Conservation (phyloP, 2,329 filamentous ascomycete genomes). For the Ascochyta fabae region DNA sequence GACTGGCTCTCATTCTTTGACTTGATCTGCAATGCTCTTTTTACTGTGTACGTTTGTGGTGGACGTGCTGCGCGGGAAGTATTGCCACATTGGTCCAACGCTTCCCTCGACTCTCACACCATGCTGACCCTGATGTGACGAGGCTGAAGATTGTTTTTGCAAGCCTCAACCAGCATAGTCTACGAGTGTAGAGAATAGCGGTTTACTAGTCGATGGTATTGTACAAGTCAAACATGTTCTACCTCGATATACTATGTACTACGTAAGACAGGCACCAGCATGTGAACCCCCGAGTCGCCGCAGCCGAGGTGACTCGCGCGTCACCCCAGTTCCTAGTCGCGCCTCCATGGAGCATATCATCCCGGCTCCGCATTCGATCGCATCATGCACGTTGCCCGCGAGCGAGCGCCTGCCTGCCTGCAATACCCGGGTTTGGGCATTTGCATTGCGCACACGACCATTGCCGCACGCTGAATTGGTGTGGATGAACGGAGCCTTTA, state of each 20-base stretch:
- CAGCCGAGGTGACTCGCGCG: conserved; percentile 8
- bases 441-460: not conserved
- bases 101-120: too few relatives aligned
- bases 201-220: too few relatives aligned
- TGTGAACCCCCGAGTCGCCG: not conserved
- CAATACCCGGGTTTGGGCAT: not conserved
- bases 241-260: too few relatives aligned
- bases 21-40: not conserved
- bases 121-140: too few relatives aligned
- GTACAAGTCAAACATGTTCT: too few relatives aligned
- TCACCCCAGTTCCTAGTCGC: conserved; percentile 7
- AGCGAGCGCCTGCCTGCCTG: not conserved
- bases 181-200: too few relatives aligned
- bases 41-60: too few relatives aligned
- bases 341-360: conserved; percentile 4
- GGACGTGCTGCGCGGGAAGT: not conserved
- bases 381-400: conserved; percentile 24
- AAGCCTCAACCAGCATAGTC: too few relatives aligned
- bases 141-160: too few relatives aligned
- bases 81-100: too few relatives aligned
- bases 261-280: too few relatives aligned
- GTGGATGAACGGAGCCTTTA: conserved; percentile 22
- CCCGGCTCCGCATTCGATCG: conserved; percentile 21
- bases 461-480: not conserved
- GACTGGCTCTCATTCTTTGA: not conserved